Evolutionary conservation across 352 stramenopile genomes (phyloP), one percentile per base, ranked within the genome.

Genomic region (Halophytophthora polymorphica): DNA sequence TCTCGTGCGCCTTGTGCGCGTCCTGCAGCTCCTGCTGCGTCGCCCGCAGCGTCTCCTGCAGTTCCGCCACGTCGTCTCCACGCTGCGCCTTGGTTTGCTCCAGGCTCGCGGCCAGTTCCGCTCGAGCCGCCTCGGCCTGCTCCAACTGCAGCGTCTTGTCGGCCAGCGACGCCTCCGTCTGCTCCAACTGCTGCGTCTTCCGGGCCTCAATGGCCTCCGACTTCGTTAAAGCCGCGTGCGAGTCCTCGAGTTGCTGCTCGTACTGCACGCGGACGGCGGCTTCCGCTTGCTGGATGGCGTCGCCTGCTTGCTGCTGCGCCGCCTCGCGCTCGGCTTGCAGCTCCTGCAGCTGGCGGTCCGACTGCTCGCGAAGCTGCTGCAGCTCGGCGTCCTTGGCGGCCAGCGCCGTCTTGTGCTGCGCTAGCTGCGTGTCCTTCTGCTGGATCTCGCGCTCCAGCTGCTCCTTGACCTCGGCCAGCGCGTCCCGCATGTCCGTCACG

Each of bases 401-500:
- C 23, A 88, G 39, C 2, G 65, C 46, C 6, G 53, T 44, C 39
- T 73, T 74, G 3, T 64, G 38, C 43, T 76, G 60, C 2, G 58
- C 54, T 1, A 92, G 46, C 45, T 76, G 53, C 51, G 62, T 68
- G 19, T 92, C 77, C 31, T 90, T 90, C 7, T 75, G 64, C 42
- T 87, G 64, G 2, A 93, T 67, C 41, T 93, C 77, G 2, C 61
- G 53, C 53, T 89, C 77, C 23, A 89, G 51, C 56, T 92, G 72
- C 37, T 72, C 63, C 60, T 92, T 92, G 18, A 92, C 74, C 23
- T 39, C 73, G 56, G 61, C 73, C 39, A 90, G 50, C 25, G 82
- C 82, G 36, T 92, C 77, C 62, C 79, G 70, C 79, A 93, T 93
- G 53, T 91, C 83, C 3, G 78, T 90, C 31, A 78, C 53, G 46